Base-by-base conservation (phyloP, 495 filamentous ascomycete species). In the Neurospora tetraspora region DNA sequence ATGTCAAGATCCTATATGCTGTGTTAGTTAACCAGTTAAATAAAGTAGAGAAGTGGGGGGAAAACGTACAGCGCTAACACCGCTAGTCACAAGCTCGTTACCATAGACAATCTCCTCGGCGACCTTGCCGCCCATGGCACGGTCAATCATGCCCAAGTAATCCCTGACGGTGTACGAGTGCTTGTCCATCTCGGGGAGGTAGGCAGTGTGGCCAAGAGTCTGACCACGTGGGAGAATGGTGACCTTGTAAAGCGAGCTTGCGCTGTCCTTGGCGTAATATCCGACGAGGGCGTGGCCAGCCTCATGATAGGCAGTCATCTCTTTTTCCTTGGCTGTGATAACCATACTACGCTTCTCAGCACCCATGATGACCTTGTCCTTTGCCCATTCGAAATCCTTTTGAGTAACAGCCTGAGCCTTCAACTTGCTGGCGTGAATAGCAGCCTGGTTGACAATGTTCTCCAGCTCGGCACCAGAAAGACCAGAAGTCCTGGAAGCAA, bases 291-390 rank as follows among this genome's bases (percentile, higher is more conserved):
- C 94, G 81, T 99, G 96, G 3, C 96, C 96, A 72, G 94, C 96
- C 81, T 99, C 96, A 82, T 99, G 96, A 76, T 99, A 99, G 3
- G 96, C 96, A 42, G 96, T 99, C 86, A 94, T 89, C 80, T 98
- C 94, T 77, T 89, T 88, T 78, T 90, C 89, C 82, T 94, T 92
- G 70, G 93, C 87, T 65, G 91, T 91, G 73, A 98, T 96, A 73
- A 98, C 89, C 79, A 93, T 91, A 77, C 90, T 95, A 76, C 88
- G 89, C 79, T 91, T 88, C 84, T 98, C 96, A 39, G 95, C 93
- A 68, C 96, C 96, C 93, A 99, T 97, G 84, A 98, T 91, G 72
- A 99, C 93, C 82, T 94, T 97, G 84, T 99, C 96, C 81, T 96
- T 98, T 68, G 96, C 95, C 93, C 94, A 98, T 74, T 98, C 96